A percentile compares a stretch with the other conserved stretches of the same genome.
Conservation (phyloP, 306 rosid genomes). For the Castanea sativa region DNA sequence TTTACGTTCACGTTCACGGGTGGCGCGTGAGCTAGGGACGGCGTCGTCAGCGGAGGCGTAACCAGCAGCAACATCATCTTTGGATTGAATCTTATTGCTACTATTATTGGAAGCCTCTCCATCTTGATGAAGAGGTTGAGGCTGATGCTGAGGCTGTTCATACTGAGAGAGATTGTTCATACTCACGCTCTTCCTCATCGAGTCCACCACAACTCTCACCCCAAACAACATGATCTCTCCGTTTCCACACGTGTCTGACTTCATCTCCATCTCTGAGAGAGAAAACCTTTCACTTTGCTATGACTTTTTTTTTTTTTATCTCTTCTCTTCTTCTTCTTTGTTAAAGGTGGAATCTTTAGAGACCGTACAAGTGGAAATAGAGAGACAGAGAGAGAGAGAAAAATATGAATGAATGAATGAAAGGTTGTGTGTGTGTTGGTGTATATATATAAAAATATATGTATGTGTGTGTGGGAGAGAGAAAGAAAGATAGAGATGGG, state of each 20-base stretch:
- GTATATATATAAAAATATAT: background rate
- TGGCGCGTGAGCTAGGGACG: conserved; percentile 57
- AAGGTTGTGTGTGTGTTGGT: no score
- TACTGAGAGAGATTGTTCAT: conserved; percentile 95
- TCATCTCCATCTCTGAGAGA: background rate
- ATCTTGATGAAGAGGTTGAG: background rate
- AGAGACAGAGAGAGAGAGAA: no score
- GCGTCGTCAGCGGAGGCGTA: conserved; percentile 91
- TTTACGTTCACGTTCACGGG: conserved; percentile 91
- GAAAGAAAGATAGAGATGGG: background rate
- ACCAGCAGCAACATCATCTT: conserved; percentile 49
- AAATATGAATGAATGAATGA: background rate
- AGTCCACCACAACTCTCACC: conserved; percentile 83
- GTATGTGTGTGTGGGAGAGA: no score
- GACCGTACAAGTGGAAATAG: background rate
- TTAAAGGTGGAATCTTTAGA: background rate
- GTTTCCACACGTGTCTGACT: no score
- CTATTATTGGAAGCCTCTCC: conserved; percentile 4
- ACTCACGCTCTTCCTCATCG: conserved; percentile 97
- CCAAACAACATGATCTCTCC: conserved; percentile 88
- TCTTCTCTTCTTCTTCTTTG: background rate
- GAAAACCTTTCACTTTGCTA: no score
- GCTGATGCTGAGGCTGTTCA: conserved; percentile 45
- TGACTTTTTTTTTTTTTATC: background rate
- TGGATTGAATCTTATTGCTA: conserved; percentile 2